phyloP scores from a whole-genome alignment of 2,329 filamentous ascomycete genomes.

The Fusarium pseudocircinatum region DNA sequence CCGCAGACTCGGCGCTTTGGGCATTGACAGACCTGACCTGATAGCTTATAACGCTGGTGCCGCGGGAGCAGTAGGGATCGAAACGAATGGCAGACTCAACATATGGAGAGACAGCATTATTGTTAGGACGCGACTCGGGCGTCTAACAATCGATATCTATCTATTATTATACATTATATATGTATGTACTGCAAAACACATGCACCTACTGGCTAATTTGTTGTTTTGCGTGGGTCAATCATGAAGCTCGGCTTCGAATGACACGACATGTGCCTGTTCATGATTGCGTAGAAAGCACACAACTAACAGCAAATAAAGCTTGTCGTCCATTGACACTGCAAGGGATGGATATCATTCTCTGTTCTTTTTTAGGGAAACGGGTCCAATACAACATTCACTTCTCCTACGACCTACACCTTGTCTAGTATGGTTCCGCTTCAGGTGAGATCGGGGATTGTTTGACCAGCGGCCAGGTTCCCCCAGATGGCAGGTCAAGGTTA shows the following conservation, averaged over 20 bases:
- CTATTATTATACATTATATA: neutral
- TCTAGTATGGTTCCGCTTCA: slow-evolving; percentile 42
- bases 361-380: slow-evolving; percentile 39
- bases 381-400: slow-evolving; percentile 30
- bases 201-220: neutral
- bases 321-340: slow-evolving; percentile 20
- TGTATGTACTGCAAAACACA: neutral
- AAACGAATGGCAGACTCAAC: slow-evolving; percentile 14
- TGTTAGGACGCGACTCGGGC: slow-evolving; percentile 10
- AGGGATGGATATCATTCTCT: slow-evolving; percentile 24
- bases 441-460: slow-evolving; percentile 41
- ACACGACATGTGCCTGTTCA: neutral
- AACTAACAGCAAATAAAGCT: neutral
- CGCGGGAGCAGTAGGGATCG: neutral
- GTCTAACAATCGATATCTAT: slow-evolving; percentile 2
- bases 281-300: slow-evolving; percentile 14
- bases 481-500: slow-evolving; percentile 39
- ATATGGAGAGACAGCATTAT: neutral
- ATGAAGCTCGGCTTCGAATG: slow-evolving; percentile 1
- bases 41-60: slow-evolving; percentile 13
- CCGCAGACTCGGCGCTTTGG: slow-evolving; percentile 13
- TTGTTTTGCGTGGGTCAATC: slow-evolving; percentile 20
- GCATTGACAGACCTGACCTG: slow-evolving; percentile 7
- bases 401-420: slow-evolving; percentile 2
- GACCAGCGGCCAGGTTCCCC: slow-evolving; percentile 36